A percentile compares a stretch with the other conserved stretches of the same genome.
phyloP scores from a whole-genome alignment of 257 asterid species.

The Nicotiana tabacum region DNA sequence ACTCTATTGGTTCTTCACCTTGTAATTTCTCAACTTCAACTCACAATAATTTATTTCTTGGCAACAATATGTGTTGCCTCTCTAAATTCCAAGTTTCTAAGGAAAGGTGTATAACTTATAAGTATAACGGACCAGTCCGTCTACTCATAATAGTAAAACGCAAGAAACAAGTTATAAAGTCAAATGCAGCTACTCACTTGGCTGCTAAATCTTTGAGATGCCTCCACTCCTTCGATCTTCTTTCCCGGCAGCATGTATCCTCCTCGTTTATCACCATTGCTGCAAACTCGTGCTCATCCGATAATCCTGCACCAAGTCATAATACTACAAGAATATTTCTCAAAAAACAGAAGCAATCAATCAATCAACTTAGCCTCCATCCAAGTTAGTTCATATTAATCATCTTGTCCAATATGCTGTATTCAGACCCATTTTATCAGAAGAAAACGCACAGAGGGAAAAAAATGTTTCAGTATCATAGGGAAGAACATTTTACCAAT shows the following conservation, averaged over 20 bases:
- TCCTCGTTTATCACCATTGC: not conserved
- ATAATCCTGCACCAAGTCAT: not conserved
- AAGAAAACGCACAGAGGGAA: too few relatives aligned
- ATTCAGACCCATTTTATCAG: too few relatives aligned
- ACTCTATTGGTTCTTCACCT: not conserved
- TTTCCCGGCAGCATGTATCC: not conserved
- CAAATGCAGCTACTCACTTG: not conserved
- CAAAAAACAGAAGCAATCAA: not conserved
- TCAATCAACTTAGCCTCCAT: too few relatives aligned
- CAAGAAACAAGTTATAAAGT: not conserved
- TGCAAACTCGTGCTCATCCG: not conserved
- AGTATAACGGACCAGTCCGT: not conserved
- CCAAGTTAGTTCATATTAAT: too few relatives aligned
- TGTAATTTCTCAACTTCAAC: not conserved
- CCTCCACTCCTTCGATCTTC: not conserved
- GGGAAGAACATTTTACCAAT: too few relatives aligned
- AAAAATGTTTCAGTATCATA: too few relatives aligned
- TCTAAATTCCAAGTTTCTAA: not conserved
- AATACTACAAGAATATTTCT: not conserved
- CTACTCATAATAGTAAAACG: not conserved
- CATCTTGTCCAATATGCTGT: too few relatives aligned
- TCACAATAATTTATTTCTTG: not conserved
- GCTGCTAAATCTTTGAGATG: not conserved
- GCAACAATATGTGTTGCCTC: not conserved
- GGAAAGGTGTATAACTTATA: not conserved